phyloP scores from a whole-genome alignment of 2,329 filamentous ascomycete species.

The Venturia effusa region DNA sequence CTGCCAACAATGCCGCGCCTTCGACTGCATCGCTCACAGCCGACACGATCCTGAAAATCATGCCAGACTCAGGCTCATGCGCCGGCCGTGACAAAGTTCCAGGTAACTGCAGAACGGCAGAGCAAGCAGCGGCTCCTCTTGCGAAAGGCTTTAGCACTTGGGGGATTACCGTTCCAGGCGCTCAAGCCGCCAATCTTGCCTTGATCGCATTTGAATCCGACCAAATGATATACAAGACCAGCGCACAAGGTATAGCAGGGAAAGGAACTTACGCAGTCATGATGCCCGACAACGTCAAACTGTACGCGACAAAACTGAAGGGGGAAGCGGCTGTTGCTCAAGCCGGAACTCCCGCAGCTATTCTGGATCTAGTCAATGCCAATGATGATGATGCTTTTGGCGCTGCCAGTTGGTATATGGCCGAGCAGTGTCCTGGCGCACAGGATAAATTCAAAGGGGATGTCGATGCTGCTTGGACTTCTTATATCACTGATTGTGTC shows the following conservation, averaged over 20 bases:
- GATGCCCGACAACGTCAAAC: slow-evolving; percentile 40
- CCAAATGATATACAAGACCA: slow-evolving; percentile 61
- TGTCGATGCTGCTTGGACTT: slow-evolving; percentile 37
- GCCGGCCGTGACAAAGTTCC: slow-evolving; percentile 22
- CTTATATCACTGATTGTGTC: slow-evolving; percentile 45
- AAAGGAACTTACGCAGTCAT: slow-evolving; percentile 66
- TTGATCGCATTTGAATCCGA: slow-evolving; percentile 62
- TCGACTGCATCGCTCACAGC: slow-evolving; percentile 6
- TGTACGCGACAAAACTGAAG: slow-evolving; percentile 42
- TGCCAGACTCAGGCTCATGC: slow-evolving; percentile 6
- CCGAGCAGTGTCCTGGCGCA: slow-evolving; percentile 36
- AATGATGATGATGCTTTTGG: slow-evolving; percentile 43
- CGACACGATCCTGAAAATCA: slow-evolving; percentile 1
- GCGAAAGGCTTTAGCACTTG: slow-evolving; percentile 47
- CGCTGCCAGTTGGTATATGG: slow-evolving; percentile 51
- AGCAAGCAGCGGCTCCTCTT: slow-evolving; percentile 48
- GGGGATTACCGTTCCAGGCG: slow-evolving; percentile 40
- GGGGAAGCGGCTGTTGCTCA: slow-evolving; percentile 19
- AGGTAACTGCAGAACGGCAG: slow-evolving; percentile 56
- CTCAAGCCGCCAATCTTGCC: slow-evolving; percentile 59
- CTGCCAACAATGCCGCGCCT: background rate
- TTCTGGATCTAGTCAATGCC: slow-evolving; percentile 41
- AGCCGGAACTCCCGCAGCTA: slow-evolving; percentile 26
- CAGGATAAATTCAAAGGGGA: slow-evolving; percentile 16
- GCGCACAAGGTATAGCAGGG: slow-evolving; percentile 42